Evolutionary conservation across 306 rosid genomes (phyloP), one percentile per base, ranked within the genome.

Genomic region (Sphenostylis stenocarpa): DNA sequence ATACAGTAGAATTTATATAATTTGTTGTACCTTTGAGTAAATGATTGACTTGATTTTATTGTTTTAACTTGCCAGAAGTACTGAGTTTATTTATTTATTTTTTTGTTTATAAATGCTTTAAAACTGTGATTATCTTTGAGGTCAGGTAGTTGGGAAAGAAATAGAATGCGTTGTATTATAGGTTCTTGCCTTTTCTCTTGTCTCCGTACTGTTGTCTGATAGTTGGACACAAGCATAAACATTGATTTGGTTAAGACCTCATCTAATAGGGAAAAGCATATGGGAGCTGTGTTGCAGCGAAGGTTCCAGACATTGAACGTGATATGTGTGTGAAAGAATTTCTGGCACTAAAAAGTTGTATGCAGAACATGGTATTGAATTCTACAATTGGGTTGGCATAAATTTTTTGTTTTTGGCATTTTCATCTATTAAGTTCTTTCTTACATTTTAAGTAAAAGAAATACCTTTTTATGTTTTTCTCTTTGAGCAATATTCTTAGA

Each of bases 231-330:
- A 21, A 28, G 39, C 44, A 13, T 43, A 17, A 34, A 51, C 31
- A 17, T 48, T 82, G 72, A 77, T 68, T 67, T 76, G 78, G 76
- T 64, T 69, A 29, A 76, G 67, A 77, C 49, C 61, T 67, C 70
- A 77, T 41, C 61, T 66, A 12, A 64, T 79, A 92, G 98, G 96
- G 88, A n/a, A 92, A 82, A 84, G 91, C 88, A 43, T 95, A 95
- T 11, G 97, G 98, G 63, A 81, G 89, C 63, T 95, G 98, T 83
- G 90, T 92, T 78, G 96, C 97, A 44, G 89, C 90, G 7, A 95
- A 92, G 84, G 92, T 95, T 88, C 99, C 99, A 52, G 89, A 92
- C 75, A 88, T 95, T 84, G 99, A 95, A 73, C 91, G 75, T 41
- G 93, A 92, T 79, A 80, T 92, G 81, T 95, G 97, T 82, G 78